Evolutionary conservation across 2,329 filamentous ascomycete species (phyloP).

Genomic region (Myrmaecium sp.): DNA sequence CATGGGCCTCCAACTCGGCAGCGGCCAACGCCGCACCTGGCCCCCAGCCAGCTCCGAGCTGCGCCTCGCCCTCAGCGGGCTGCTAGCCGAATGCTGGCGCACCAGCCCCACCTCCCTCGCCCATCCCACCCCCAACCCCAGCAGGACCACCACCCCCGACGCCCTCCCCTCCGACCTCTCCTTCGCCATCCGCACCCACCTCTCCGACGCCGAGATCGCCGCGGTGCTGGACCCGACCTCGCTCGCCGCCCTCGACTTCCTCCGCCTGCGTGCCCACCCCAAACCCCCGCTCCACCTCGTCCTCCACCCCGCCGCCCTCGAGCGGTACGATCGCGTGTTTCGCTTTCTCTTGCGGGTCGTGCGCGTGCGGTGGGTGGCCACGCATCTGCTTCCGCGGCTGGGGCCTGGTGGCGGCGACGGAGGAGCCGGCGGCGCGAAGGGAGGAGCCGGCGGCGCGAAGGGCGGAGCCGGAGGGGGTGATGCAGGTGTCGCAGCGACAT

Average conservation of each 20-base stretch:
- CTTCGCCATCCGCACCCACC: conserved; percentile 64
- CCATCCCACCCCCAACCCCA: conserved; percentile 30
- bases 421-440: not conserved
- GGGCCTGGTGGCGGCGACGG: conserved; percentile 1
- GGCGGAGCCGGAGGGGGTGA: not conserved
- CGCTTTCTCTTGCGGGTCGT: conserved; percentile 59
- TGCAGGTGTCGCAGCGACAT: too few species aligned
- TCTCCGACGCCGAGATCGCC: conserved; percentile 62
- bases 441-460: not conserved
- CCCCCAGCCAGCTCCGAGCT: conserved; percentile 88
- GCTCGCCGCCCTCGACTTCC: conserved; percentile 81
- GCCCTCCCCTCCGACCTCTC: conserved; percentile 28
- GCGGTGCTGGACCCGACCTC: conserved; percentile 68
- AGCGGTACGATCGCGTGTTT: conserved; percentile 77
- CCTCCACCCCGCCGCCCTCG: conserved; percentile 51
- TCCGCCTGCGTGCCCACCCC: conserved; percentile 70
- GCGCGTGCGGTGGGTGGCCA: conserved; percentile 60
- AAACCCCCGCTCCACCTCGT: conserved; percentile 54
- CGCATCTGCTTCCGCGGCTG: conserved; percentile 19
- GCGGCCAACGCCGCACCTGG: conserved; percentile 69
- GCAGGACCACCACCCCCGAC: conserved; percentile 12
- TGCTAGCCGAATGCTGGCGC: conserved; percentile 67
- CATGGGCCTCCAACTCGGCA: conserved; percentile 73
- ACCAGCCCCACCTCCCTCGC: too few species aligned
- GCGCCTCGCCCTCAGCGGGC: conserved; percentile 72